phyloP scores from a whole-genome alignment of 768 basidiomycete species.

The Clitopilus passeckerianus region DNA sequence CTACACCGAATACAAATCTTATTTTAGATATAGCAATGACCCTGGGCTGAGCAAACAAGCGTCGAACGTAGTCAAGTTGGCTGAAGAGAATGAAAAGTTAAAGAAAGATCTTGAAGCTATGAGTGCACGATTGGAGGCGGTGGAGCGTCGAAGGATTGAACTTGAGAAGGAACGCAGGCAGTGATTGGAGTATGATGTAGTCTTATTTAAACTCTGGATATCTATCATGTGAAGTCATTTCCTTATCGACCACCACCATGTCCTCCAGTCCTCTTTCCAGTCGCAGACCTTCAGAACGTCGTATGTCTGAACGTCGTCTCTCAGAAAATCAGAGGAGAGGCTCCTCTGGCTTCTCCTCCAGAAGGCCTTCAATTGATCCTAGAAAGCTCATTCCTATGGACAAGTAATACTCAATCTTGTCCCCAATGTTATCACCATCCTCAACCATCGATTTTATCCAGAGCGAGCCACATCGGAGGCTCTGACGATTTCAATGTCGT shows the following conservation, averaged over 20 bases:
- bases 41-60: slow-evolving; percentile 47
- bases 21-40: slow-evolving; percentile 12
- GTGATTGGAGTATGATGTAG: slow-evolving; percentile 3
- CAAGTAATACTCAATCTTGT: slow-evolving; percentile 41
- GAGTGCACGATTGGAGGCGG: slow-evolving; percentile 69
- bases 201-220: neutral
- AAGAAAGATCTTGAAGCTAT: slow-evolving; percentile 72
- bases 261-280: slow-evolving; percentile 29
- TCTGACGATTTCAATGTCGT: slow-evolving; percentile 86
- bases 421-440: slow-evolving; percentile 4
- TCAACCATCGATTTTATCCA: slow-evolving; percentile 19
- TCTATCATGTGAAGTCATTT: neutral
- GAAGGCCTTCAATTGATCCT: slow-evolving; percentile 75
- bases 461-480: slow-evolving; percentile 47
- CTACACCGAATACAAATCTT: slow-evolving; percentile 8
- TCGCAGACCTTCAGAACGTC: slow-evolving; percentile 45
- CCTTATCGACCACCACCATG: slow-evolving; percentile 14
- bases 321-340: slow-evolving; percentile 14
- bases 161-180: slow-evolving; percentile 22
- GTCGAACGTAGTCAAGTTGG: slow-evolving; percentile 71
- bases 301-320: slow-evolving; percentile 32
- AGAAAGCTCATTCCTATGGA: slow-evolving; percentile 74
- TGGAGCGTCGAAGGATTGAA: slow-evolving; percentile 56
- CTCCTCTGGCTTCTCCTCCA: slow-evolving; percentile 41
- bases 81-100: slow-evolving; percentile 76